These are phyloP conservation scores for Zygotorulaspora danielsina DNA, from an alignment of 805 yeast species.

Conservation along the genomic window DNA sequence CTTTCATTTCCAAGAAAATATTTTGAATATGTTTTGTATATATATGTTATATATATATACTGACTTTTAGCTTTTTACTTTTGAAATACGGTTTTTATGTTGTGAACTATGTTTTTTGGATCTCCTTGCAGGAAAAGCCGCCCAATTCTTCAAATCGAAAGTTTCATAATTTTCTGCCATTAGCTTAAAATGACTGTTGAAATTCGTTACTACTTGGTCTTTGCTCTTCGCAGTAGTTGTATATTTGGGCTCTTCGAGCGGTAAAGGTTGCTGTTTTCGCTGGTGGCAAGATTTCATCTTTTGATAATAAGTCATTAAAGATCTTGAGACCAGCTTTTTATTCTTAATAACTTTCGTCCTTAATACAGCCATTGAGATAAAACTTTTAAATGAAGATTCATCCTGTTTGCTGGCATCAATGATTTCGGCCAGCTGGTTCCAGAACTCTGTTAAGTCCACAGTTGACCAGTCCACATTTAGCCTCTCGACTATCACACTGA, in stretches of 20 bases:
- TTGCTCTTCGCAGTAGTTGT: background rate
- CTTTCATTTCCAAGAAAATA: background rate
- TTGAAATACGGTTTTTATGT: constrained; percentile 11
- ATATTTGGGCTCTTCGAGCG: constrained; percentile 6
- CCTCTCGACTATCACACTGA: constrained; percentile 14
- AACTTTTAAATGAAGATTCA: constrained; percentile 19
- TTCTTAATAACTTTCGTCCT: constrained; percentile 22
- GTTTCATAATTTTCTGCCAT: constrained; percentile 32
- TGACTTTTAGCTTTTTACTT: constrained; percentile 9
- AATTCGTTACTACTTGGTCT: constrained; percentile 25
- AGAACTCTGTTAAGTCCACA: constrained; percentile 19
- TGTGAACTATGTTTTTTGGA: constrained; percentile 7
- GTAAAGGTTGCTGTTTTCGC: background rate
- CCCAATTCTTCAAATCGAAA: constrained; percentile 23
- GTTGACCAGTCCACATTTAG: constrained; percentile 24
- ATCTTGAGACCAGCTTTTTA: constrained; percentile 14
- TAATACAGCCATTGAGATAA: constrained; percentile 25
- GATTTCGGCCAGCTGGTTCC: constrained; percentile 17
- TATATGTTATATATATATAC: background rate
- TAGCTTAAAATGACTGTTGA: constrained; percentile 28
- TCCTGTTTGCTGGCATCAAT: constrained; percentile 5
- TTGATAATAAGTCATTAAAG: constrained; percentile 14
- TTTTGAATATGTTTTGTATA: background rate
- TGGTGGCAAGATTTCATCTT: constrained; percentile 8
- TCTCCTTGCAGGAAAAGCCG: constrained; percentile 7